Percentiles rank a stretch among this genome's conserved stretches.
Evolutionary conservation across 2,329 filamentous ascomycete species (phyloP).

Genomic region (Aspergillus candidus): DNA sequence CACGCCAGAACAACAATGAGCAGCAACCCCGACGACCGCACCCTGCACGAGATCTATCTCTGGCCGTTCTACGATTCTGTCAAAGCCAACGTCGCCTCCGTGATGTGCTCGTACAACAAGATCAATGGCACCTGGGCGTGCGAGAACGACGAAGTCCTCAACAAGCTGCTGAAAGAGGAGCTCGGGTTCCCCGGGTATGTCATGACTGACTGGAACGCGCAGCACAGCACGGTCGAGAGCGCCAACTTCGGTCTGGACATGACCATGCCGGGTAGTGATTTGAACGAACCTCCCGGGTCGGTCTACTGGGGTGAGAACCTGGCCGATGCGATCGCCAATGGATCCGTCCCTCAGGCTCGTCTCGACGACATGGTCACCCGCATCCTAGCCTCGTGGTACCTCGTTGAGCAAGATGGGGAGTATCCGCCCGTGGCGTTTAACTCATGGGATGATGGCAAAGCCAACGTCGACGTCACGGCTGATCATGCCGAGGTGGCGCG

Average conservation of each 20-base stretch:
- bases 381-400: constrained; percentile 46
- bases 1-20: constrained; percentile 23
- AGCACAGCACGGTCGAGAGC: constrained; percentile 61
- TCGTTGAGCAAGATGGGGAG: constrained; percentile 41
- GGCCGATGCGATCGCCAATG: constrained; percentile 53
- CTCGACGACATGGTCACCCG: constrained; percentile 57
- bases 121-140: constrained; percentile 76
- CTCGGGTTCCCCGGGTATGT: constrained; percentile 77
- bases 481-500: constrained; percentile 37
- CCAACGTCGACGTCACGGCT: constrained; percentile 32
- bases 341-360: constrained; percentile 50
- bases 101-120: constrained; percentile 52
- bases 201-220: constrained; percentile 74
- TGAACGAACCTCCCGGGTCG: constrained; percentile 18
- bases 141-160: constrained; percentile 71
- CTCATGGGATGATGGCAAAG: constrained; percentile 38
- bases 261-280: constrained; percentile 65
- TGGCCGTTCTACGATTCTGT: constrained; percentile 75
- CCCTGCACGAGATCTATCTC: constrained; percentile 67
- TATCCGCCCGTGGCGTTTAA: constrained; percentile 42
- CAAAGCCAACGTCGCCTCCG: constrained; percentile 54
- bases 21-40: constrained; percentile 62
- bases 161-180: constrained; percentile 71
- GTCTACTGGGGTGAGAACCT: constrained; percentile 36
- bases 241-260: constrained; percentile 74